Conservation (phyloP, 129 eudicot genomes). For the Helichrysum umbraculigerum region DNA sequence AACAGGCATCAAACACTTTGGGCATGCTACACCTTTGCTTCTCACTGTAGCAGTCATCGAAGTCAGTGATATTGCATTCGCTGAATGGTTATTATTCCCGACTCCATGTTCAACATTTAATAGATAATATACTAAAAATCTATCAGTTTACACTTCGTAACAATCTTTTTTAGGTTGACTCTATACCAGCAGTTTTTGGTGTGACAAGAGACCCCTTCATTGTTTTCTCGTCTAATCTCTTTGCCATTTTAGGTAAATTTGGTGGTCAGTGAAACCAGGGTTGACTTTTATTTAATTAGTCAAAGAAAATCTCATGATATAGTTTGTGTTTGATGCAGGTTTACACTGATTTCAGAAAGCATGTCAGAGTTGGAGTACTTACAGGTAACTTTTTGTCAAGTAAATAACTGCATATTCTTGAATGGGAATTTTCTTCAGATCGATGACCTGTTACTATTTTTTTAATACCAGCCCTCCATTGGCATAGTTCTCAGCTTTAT, state of each 20-base stretch:
- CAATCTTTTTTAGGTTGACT: conserved; percentile 68
- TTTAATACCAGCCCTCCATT: conserved; percentile 76
- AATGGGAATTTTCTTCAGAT: not conserved
- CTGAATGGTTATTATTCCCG: conserved; percentile 51
- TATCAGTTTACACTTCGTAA: no score
- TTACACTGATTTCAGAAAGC: conserved; percentile 80
- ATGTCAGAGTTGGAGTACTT: conserved; percentile 88
- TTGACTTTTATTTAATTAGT: conserved; percentile 19
- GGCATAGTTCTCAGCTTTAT: conserved; percentile 81
- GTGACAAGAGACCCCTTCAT: conserved; percentile 93
- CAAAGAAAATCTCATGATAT: conserved; percentile 2
- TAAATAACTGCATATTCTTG: not conserved
- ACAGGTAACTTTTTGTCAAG: conserved; percentile 48
- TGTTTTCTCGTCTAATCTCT: conserved; percentile 83
- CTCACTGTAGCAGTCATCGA: conserved; percentile 92
- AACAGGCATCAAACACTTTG: conserved; percentile 92
- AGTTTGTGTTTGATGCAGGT: conserved; percentile 47
- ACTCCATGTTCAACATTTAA: conserved; percentile 12
- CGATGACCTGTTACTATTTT: not conserved
- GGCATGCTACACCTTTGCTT: conserved; percentile 99
- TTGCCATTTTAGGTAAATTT: conserved; percentile 79
- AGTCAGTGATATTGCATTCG: conserved; percentile 97
- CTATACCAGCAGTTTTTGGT: conserved; percentile 98
- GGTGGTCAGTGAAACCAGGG: no score
- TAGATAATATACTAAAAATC: no score